phyloP scores from a whole-genome alignment of 169 alveolate genomes.

The Neospora caninum region DNA sequence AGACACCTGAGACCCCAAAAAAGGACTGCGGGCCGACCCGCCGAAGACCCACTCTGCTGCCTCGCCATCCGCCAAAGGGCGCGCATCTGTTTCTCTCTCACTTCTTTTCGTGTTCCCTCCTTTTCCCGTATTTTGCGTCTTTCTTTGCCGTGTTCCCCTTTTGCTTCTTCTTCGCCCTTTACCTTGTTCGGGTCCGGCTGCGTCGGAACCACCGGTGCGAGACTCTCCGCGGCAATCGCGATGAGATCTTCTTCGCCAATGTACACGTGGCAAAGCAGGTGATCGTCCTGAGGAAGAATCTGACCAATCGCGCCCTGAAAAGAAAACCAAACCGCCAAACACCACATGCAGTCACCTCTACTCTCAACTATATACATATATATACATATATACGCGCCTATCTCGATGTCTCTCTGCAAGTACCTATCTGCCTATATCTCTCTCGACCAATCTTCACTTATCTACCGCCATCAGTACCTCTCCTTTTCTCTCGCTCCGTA shows the following conservation, averaged over 20 bases:
- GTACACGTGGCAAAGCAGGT: slow-evolving; percentile 26
- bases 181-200: slow-evolving; percentile 1
- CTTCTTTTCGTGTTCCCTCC: not conserved
- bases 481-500: too few relatives aligned
- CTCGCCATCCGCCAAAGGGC: too few relatives aligned
- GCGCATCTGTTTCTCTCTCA: too few relatives aligned
- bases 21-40: too few relatives aligned
- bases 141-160: not conserved
- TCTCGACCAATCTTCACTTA: too few relatives aligned
- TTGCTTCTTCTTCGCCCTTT: not conserved
- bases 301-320: slow-evolving; percentile 34
- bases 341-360: not conserved
- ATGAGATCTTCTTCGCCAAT: slow-evolving; percentile 33
- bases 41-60: too few relatives aligned
- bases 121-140: not conserved
- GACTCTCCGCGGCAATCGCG: slow-evolving; percentile 39
- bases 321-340: not conserved
- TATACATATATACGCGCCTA: not conserved
- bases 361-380: not conserved
- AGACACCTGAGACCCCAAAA: too few relatives aligned
- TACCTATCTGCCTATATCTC: too few relatives aligned
- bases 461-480: too few relatives aligned
- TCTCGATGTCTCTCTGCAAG: not conserved
- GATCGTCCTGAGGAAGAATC: slow-evolving; percentile 32
- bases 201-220: not conserved